Conservation (phyloP, 257 asterid species). For the Primulina tabacum region DNA sequence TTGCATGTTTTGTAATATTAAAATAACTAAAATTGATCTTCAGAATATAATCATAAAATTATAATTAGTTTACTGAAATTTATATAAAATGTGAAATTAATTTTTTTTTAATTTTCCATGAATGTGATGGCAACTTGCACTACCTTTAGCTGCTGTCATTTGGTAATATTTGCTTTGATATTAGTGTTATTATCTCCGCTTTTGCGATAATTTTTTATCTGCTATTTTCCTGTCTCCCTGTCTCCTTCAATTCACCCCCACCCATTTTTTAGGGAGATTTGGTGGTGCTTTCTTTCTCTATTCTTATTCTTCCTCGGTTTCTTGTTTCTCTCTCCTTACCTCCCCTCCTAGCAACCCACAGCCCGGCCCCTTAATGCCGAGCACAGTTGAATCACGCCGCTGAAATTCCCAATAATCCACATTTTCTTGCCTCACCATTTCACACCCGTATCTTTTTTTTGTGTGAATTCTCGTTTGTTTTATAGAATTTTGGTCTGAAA, state of each 20-base stretch:
- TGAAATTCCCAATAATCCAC: neutral
- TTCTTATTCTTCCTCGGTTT: slow-evolving; percentile 16
- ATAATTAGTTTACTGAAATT: too few relatives aligned
- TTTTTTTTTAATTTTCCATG: too few relatives aligned
- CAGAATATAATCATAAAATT: too few relatives aligned
- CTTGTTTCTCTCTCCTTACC: slow-evolving; percentile 16
- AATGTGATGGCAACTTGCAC: too few relatives aligned
- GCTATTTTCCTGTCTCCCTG: neutral
- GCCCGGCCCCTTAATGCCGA: slow-evolving; percentile 12
- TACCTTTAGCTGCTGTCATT: too few relatives aligned
- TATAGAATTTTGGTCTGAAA: neutral
- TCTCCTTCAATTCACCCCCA: slow-evolving; percentile 33
- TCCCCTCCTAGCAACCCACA: slow-evolving; percentile 27
- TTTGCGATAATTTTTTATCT: neutral
- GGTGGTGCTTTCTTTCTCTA: slow-evolving; percentile 30
- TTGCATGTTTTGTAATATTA: too few relatives aligned
- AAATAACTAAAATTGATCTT: too few relatives aligned
- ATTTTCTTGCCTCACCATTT: slow-evolving; percentile 14
- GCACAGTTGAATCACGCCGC: neutral
- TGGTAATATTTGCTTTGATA: neutral
- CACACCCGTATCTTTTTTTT: neutral
- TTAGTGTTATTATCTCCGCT: neutral
- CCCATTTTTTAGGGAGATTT: slow-evolving; percentile 32
- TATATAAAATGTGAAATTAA: too few relatives aligned
- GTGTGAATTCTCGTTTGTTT: neutral